These are phyloP conservation scores for Maudiozyma bulderi DNA, from an alignment of 805 yeast genomes.

Conservation along the genomic window DNA sequence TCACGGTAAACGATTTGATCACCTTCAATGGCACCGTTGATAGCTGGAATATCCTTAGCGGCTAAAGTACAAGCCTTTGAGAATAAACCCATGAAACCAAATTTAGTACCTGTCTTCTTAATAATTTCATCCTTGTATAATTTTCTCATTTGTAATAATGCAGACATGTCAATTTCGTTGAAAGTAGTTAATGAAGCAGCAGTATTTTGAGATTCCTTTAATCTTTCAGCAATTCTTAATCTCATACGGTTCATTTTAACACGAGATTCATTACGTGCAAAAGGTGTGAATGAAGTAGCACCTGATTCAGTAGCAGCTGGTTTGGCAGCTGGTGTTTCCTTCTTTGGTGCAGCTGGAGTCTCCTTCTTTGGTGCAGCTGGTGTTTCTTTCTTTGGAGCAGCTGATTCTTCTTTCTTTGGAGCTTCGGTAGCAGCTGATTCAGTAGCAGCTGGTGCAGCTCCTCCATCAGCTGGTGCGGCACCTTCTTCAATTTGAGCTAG, in stretches of 20 bases:
- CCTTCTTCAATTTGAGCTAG: conserved; percentile 77
- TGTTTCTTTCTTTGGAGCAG: conserved; percentile 20
- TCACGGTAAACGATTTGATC: conserved; percentile 94
- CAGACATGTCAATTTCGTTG: conserved; percentile 96
- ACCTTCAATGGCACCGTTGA: conserved; percentile 89
- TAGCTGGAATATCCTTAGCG: conserved; percentile 88
- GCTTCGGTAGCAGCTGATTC: conserved; percentile 11
- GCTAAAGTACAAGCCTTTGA: conserved; percentile 90
- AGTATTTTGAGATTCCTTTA: conserved; percentile 97
- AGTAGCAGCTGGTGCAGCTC: conserved; percentile 33
- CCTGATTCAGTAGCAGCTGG: conserved; percentile 23
- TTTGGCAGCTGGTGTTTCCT: conserved; percentile 14
- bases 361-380: conserved; percentile 31
- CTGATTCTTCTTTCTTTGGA: conserved; percentile 9
- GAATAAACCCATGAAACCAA: conserved; percentile 98
- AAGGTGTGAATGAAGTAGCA: conserved; percentile 36
- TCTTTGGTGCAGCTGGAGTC: conserved; percentile 25
- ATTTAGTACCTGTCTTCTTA: conserved; percentile 86
- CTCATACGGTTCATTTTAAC: conserved; percentile 99
- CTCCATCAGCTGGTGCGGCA: conserved; percentile 46
- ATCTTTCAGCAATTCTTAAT: conserved; percentile 95
- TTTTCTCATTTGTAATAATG: conserved; percentile 87
- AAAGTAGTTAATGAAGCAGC: conserved; percentile 97
- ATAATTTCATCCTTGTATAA: conserved; percentile 93
- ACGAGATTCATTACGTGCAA: conserved; percentile 79